Evolutionary conservation across 164 flowering plant species (phyloP), one percentile per base, ranked within the genome.

Genomic region (Piper longum): DNA sequence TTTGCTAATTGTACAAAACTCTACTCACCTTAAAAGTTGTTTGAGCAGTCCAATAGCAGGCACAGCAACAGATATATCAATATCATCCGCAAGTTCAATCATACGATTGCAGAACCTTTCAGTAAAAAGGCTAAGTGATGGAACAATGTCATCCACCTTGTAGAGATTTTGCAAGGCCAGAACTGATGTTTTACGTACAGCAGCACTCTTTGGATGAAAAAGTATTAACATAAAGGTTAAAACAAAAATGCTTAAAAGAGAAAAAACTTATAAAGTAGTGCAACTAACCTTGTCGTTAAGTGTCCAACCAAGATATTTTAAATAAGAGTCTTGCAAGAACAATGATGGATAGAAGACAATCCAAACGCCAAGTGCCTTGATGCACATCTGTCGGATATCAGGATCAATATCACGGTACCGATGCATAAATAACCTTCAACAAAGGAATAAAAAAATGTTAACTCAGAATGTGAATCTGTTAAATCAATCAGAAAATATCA

Each of bases 251-350:
- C 9, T 16, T 12, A 6, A 58, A 54, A 44, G 16, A 57, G 48
- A 66, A 61, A 60, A 54, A 16, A 57, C 41, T 61, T 66, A 54
- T 39, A 44, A 48, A 62, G 4, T 39, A 66, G 44, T 54, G 39
- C 48, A 42, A 52, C 19, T 78, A 75, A 95, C 99, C 74, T 95
- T 95, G 72, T 95, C 99, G 76, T 91, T 95, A 66, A 95, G 68
- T 16, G 97, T 95, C 99, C 99, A 95, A 42, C 99, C 99, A 62
- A 95, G 96, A 76, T 95, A 95, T 75, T 95, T 95, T 63, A 95
- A 79, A 71, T 95, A 95, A 48, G 82, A 73, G 75, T 95, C 97
- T 75, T 89, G 93, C 82, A 95, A 74, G 78, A 95, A 95, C 56
- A 95, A 60, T 57, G 96, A 82, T 7, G 97, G 99, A 63, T 95